phyloP scores from a whole-genome alignment of 306 rosid species.

The Mucuna pruriens region DNA sequence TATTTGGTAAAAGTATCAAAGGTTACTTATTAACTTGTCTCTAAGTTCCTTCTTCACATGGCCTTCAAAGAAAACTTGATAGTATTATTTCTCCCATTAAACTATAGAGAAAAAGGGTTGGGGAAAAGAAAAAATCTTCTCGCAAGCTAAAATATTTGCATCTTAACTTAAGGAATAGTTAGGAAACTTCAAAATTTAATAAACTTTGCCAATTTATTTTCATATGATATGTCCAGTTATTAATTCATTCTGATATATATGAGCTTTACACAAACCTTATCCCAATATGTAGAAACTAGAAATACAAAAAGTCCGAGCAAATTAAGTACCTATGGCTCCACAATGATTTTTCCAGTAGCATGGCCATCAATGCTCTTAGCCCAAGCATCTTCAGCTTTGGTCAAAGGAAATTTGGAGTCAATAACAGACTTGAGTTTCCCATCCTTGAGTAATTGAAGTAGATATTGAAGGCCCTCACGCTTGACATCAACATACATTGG shows the following conservation, averaged over 20 bases:
- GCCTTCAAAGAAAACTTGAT: too few relatives aligned
- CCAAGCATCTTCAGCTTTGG: conserved; percentile 84
- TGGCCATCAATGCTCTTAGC: conserved; percentile 69
- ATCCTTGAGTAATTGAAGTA: conserved; percentile 57
- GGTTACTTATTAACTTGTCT: too few relatives aligned
- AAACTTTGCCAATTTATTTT: too few relatives aligned
- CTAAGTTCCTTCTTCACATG: too few relatives aligned
- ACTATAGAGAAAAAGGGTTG: too few relatives aligned
- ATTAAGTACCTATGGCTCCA: conserved; percentile 54
- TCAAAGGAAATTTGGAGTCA: conserved; percentile 60
- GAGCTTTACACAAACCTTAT: conserved; percentile 2
- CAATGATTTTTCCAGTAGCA: conserved; percentile 73
- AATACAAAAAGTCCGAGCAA: conserved; percentile 30
- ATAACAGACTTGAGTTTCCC: conserved; percentile 63
- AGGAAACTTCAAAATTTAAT: too few relatives aligned
- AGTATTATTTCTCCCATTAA: too few relatives aligned
- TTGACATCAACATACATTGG: conserved; percentile 40
- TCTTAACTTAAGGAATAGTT: too few relatives aligned
- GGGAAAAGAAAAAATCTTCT: too few relatives aligned
- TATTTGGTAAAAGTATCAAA: too few relatives aligned
- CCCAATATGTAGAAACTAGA: conserved; percentile 8
- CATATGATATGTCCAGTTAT: conserved; percentile 4
- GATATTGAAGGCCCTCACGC: conserved; percentile 55
- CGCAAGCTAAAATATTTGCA: too few relatives aligned
- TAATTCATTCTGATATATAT: conserved; percentile 7